phyloP scores from a whole-genome alignment of 768 basidiomycete genomes.

The Tricholoma saponaceum region DNA sequence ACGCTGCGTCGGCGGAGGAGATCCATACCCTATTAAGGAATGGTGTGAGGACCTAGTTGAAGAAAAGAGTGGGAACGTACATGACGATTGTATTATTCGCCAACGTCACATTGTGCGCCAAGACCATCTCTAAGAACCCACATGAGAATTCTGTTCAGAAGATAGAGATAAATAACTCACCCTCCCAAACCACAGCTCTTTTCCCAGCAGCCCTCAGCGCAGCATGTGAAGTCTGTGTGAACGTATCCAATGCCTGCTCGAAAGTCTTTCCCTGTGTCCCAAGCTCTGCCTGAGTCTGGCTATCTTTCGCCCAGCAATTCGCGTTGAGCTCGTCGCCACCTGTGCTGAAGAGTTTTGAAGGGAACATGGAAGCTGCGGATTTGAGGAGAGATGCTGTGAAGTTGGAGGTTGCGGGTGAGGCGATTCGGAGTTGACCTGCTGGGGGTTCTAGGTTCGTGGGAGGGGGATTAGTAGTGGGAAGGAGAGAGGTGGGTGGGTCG shows the following conservation, averaged over 20 bases:
- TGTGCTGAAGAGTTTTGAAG: slow-evolving; percentile 62
- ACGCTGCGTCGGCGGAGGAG: slow-evolving; percentile 53
- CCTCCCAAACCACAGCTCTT: slow-evolving; percentile 82
- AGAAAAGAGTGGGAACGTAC: slow-evolving; percentile 27
- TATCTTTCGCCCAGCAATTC: slow-evolving; percentile 61
- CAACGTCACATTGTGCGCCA: slow-evolving; percentile 45
- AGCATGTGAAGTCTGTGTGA: slow-evolving; percentile 56
- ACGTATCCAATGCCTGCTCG: slow-evolving; percentile 58
- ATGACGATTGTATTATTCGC: slow-evolving; percentile 53
- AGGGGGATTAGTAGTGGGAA: background rate
- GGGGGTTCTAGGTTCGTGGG: slow-evolving; percentile 55
- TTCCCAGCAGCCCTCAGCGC: slow-evolving; percentile 56
- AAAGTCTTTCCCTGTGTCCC: slow-evolving; percentile 45
- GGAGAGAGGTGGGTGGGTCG: background rate
- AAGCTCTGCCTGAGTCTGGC: slow-evolving; percentile 52
- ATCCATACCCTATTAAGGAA: slow-evolving; percentile 58
- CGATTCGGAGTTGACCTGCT: slow-evolving; percentile 78
- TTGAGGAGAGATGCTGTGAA: slow-evolving; percentile 56
- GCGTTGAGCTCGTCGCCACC: slow-evolving; percentile 83
- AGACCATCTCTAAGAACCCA: slow-evolving; percentile 59
- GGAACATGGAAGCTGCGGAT: slow-evolving; percentile 46
- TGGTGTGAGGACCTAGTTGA: slow-evolving; percentile 5
- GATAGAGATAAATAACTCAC: slow-evolving; percentile 23
- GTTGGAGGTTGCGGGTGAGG: slow-evolving; percentile 49
- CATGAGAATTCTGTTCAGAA: slow-evolving; percentile 14